A percentile compares a stretch with the other conserved stretches of the same genome.
phyloP scores from a whole-genome alignment of 768 basidiomycete genomes.

The Lyophyllum atratum region DNA sequence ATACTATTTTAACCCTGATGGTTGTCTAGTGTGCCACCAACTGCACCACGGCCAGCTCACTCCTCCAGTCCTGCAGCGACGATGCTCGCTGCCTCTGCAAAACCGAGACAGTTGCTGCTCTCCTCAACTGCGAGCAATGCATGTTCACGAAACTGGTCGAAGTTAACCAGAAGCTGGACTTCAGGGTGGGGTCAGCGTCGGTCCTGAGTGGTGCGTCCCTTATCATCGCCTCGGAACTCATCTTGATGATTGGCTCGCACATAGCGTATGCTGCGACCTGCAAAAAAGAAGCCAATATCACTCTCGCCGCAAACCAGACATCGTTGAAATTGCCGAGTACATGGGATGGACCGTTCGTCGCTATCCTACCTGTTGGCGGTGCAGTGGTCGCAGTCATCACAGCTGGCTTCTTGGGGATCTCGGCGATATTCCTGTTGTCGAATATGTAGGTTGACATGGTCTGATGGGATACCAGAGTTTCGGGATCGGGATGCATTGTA shows the following conservation, averaged over 20 bases:
- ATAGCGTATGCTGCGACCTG: constrained; percentile 62
- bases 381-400: constrained; percentile 46
- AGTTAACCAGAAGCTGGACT: constrained; percentile 49
- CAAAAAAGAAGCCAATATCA: constrained; percentile 32
- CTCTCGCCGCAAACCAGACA: constrained; percentile 38
- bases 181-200: constrained; percentile 57
- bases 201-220: constrained; percentile 53
- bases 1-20: not conserved
- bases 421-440: constrained; percentile 52
- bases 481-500: not conserved
- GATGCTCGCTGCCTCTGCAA: constrained; percentile 59
- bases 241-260: constrained; percentile 6
- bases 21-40: constrained; percentile 35
- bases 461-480: not conserved
- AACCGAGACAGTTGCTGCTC: constrained; percentile 35
- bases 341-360: constrained; percentile 65
- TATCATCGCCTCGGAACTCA: constrained; percentile 3
- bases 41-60: constrained; percentile 27
- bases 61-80: constrained; percentile 42
- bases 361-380: constrained; percentile 43
- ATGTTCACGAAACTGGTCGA: constrained; percentile 58
- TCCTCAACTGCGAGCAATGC: constrained; percentile 67
- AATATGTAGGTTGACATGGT: constrained; percentile 38
- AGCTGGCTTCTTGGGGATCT: constrained; percentile 48
- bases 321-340: constrained; percentile 44